Conservation (phyloP, 2,329 filamentous ascomycete genomes). For the Hortaea werneckii region DNA sequence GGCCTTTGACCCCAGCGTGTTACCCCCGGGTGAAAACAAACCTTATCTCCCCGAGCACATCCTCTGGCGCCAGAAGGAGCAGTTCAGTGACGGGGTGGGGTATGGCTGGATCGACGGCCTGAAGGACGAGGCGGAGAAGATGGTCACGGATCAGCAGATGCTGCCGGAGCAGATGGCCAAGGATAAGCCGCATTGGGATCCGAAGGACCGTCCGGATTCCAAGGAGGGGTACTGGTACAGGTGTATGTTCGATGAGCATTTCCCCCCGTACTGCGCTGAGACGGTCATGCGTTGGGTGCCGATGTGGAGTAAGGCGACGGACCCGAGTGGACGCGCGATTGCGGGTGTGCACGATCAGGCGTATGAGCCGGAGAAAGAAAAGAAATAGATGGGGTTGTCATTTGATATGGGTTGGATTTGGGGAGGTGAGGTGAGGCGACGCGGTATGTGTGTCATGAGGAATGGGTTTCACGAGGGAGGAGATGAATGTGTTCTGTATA, state of each 20-base stretch:
- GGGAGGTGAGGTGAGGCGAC: too few species aligned
- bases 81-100: constrained; percentile 93
- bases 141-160: constrained; percentile 96
- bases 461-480: too few species aligned
- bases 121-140: constrained; percentile 83
- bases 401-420: too few species aligned
- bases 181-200: constrained; percentile 94
- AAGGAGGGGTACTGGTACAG: constrained; percentile 99
- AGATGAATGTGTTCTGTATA: too few species aligned
- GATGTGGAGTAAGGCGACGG: constrained; percentile 92
- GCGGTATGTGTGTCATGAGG: too few species aligned
- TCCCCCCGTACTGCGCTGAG: constrained; percentile 79
- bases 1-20: constrained; percentile 87
- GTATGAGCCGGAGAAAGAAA: constrained; percentile 17
- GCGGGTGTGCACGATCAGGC: constrained; percentile 24
- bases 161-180: constrained; percentile 48
- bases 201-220: constrained; percentile 80
- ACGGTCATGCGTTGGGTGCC: constrained; percentile 96
- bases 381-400: too few species aligned
- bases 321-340: constrained; percentile 69
- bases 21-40: constrained; percentile 53
- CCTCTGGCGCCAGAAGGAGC: constrained; percentile 97
- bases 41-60: constrained; percentile 95
- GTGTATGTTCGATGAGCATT: constrained; percentile 97
- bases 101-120: constrained; percentile 98